phyloP scores from a whole-genome alignment of 805 yeast genomes.

The Nakazawaea holstii region DNA sequence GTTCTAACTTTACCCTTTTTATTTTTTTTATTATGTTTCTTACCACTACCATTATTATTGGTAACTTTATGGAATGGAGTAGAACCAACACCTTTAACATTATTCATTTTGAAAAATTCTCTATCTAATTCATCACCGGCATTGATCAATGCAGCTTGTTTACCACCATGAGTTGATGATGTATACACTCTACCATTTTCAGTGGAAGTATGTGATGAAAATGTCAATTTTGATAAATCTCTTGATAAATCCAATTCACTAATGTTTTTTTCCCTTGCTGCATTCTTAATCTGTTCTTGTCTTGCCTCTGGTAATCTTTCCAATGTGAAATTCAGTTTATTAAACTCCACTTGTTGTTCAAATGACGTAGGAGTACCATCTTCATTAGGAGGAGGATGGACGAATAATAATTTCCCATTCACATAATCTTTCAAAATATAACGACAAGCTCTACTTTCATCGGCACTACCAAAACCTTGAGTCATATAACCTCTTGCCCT shows the following conservation, averaged over 20 bases:
- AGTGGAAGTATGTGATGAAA: slow-evolving; percentile 66
- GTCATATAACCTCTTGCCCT: slow-evolving; percentile 97
- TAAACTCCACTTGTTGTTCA: slow-evolving; percentile 61
- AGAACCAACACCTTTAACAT: slow-evolving; percentile 55
- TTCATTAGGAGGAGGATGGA: slow-evolving; percentile 82
- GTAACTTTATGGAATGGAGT: slow-evolving; percentile 68
- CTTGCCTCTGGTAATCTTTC: slow-evolving; percentile 65
- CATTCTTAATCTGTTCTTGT: slow-evolving; percentile 61
- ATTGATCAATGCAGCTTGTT: slow-evolving; percentile 71
- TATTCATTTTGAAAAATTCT: slow-evolving; percentile 74
- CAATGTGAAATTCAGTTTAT: slow-evolving; percentile 66
- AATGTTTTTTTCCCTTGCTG: slow-evolving; percentile 51
- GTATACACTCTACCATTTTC: slow-evolving; percentile 42
- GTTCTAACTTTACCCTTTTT: slow-evolving; percentile 43
- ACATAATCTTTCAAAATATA: slow-evolving; percentile 92
- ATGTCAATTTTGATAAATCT: slow-evolving; percentile 69
- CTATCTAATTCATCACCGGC: slow-evolving; percentile 80
- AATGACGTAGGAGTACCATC: slow-evolving; percentile 47
- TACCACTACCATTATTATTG: slow-evolving; percentile 27
- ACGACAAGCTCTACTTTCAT: slow-evolving; percentile 91
- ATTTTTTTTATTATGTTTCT: slow-evolving; percentile 73
- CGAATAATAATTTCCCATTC: slow-evolving; percentile 78
- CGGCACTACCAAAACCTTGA: slow-evolving; percentile 96
- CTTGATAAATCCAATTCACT: slow-evolving; percentile 58
- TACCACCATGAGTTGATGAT: slow-evolving; percentile 67